phyloP scores from a whole-genome alignment of 305 asterid genomes.

The Fraxinus sp. region DNA sequence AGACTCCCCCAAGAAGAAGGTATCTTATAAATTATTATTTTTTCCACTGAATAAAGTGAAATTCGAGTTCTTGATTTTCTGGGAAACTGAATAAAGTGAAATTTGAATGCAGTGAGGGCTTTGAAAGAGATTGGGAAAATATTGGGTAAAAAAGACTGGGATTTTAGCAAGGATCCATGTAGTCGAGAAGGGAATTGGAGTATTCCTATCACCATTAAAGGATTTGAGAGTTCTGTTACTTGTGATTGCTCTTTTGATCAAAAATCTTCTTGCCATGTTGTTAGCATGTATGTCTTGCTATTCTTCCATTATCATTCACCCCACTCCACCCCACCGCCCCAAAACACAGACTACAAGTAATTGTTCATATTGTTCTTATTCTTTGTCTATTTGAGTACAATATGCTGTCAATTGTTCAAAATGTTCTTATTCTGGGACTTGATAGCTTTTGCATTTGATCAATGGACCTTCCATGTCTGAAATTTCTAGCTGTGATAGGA shows the following conservation, averaged over 20 bases:
- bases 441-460: neutral
- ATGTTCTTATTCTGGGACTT: neutral
- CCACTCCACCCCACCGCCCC: neutral
- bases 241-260: constrained; percentile 66
- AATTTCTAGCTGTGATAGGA: constrained; percentile 1
- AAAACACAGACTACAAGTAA: neutral
- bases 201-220: constrained; percentile 47
- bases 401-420: neutral
- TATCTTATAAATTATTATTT: constrained; percentile 10
- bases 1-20: constrained; percentile 64
- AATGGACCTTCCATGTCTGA: neutral
- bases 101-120: constrained; percentile 44
- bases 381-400: neutral
- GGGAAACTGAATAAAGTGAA: neutral
- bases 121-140: constrained; percentile 58
- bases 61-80: neutral
- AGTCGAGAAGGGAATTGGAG: constrained; percentile 77
- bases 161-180: constrained; percentile 69
- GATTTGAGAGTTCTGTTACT: constrained; percentile 59
- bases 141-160: constrained; percentile 78
- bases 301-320: neutral
- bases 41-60: neutral
- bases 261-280: constrained; percentile 65
- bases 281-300: constrained; percentile 40
- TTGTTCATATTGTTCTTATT: neutral